Conservation (phyloP, 345 rosid species). For the Eucalyptus pauciflora region DNA sequence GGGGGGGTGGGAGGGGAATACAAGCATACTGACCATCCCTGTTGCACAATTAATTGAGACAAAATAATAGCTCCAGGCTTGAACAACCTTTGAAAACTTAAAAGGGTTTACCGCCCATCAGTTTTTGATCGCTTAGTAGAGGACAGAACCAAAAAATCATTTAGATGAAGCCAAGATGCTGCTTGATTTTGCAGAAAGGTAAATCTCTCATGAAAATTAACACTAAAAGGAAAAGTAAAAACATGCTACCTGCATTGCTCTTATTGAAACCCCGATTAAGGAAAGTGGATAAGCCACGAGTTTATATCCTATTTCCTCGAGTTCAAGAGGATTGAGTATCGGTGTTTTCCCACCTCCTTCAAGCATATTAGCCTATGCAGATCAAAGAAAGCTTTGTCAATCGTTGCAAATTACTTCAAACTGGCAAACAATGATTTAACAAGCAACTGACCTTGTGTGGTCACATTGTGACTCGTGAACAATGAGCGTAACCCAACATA, state of each 20-base stretch:
- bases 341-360: constrained; percentile 93
- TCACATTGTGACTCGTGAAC: background rate
- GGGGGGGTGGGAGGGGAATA: background rate
- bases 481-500: background rate
- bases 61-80: background rate
- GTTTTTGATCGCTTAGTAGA: background rate
- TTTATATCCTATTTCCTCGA: constrained; percentile 79
- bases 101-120: background rate
- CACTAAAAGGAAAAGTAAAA: background rate
- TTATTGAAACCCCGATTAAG: constrained; percentile 77
- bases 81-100: background rate
- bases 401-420: background rate
- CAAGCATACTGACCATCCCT: background rate
- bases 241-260: constrained; percentile 74
- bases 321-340: constrained; percentile 59
- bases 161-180: background rate
- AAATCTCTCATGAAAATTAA: background rate
- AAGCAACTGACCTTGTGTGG: background rate
- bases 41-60: background rate
- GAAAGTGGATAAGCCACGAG: constrained; percentile 79
- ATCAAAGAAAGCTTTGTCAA: background rate
- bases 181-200: background rate
- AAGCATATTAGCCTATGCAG: constrained; percentile 65
- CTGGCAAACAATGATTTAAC: background rate
- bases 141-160: background rate